Evolutionary conservation across 345 rosid genomes (phyloP), one percentile per base, ranked within the genome.

Genomic region (Conringia planisiliqua): DNA sequence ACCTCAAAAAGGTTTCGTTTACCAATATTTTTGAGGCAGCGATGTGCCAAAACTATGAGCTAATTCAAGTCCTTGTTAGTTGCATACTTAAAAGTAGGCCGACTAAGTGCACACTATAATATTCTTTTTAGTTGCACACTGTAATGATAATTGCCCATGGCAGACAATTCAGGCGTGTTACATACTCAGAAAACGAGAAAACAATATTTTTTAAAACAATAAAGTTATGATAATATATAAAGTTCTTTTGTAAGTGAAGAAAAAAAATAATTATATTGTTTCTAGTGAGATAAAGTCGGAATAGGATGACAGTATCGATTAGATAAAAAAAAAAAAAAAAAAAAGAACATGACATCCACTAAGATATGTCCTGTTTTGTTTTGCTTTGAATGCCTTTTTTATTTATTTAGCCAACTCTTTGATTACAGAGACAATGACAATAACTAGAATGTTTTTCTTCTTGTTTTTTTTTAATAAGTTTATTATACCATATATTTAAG

Each of bases 341-440:
- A 46, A 33, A 39, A 13, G 27, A 74, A 74, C 78, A 74, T 67
- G 73, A 58, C 78, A 67, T 59, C 73, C 73, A 67, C 78, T 56
- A 12, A 24, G 59, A 44, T 30, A 42, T 73, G 57, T 50, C 1
- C 50, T 55, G 20, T 17, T 59, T 61, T n/a, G 13, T 3, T 56
- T 30, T 30, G 22, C 18, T 14, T 42, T 46, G 6, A 40, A 14
- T 60, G 18, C 22, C 2, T 50, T 35, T 26, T 16, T 57, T 30
- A 9, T 16, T 22, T 54, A 36, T 39, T 54, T 39, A 26, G 9
- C 38, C 16, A 39, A 26, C 52, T 27, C 27, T 16, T 52, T 36
- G 27, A 38, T 16, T 44, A 38, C 38, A 40, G 22, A 40, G 18
- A 56, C 32, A 4, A 33, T 20, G 29, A 30, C 14, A 69, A 40